These are phyloP conservation scores for Thelephora ganbajun DNA, from an alignment of 768 basidiomycete species.

Conservation along the genomic window DNA sequence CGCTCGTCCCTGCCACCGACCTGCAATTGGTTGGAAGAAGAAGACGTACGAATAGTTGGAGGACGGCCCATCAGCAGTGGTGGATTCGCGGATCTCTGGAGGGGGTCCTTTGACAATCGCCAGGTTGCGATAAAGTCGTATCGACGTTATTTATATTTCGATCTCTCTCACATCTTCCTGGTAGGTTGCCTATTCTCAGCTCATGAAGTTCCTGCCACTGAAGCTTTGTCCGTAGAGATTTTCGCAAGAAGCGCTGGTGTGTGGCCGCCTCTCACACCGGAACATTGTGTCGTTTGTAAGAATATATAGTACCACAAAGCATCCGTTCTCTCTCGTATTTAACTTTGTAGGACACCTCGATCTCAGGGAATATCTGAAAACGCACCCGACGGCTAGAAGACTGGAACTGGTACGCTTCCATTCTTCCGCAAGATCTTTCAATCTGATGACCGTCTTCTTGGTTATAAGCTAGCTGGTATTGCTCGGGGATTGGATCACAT, in stretches of 20 bases:
- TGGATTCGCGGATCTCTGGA: slow-evolving; percentile 7
- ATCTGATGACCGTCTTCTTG: no score
- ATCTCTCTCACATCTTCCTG: no score
- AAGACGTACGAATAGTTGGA: background rate
- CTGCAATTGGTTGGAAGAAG: no score
- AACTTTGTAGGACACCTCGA: background rate
- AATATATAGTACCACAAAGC: background rate
- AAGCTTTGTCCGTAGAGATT: no score
- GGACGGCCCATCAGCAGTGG: slow-evolving; percentile 1
- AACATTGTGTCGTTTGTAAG: background rate
- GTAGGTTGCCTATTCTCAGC: no score
- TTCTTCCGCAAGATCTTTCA: no score
- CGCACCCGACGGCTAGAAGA: background rate
- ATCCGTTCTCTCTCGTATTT: background rate
- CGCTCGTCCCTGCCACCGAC: no score
- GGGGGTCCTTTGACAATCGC: background rate
- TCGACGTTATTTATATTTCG: no score
- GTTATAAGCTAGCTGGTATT: no score
- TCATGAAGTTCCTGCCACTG: no score
- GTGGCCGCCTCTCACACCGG: background rate
- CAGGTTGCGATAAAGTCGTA: background rate
- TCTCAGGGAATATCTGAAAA: background rate
- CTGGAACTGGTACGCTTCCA: background rate
- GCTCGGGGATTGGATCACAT: no score
- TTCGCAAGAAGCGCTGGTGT: background rate